Conservation (phyloP, 2,329 filamentous ascomycete species). For the Trichoderma endophyticum region DNA sequence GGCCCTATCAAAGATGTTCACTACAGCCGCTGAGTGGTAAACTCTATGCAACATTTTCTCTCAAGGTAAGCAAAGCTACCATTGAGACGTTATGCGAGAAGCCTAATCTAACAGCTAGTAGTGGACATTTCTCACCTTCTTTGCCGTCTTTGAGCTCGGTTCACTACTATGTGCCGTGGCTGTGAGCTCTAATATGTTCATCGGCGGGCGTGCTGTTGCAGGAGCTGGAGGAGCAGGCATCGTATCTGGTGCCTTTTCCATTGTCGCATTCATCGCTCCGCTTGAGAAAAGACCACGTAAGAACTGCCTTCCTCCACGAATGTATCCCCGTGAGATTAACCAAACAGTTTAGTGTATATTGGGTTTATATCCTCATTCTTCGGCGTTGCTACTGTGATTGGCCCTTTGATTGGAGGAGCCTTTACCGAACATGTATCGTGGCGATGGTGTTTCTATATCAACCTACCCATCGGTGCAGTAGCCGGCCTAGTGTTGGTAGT, state of each 20-base stretch:
- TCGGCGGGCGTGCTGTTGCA: not conserved
- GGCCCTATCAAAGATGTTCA: not conserved
- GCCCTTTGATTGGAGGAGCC: conserved; percentile 36
- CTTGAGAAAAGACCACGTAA: not conserved
- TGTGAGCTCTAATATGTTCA: not conserved
- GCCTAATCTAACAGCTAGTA: not conserved
- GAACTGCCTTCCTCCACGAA: not conserved
- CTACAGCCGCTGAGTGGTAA: not conserved
- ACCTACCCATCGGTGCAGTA: conserved; percentile 33
- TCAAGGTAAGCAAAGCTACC: not conserved
- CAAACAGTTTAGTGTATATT: not conserved
- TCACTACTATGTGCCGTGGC: not conserved
- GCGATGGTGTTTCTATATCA: conserved; percentile 42
- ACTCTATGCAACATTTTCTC: not conserved
- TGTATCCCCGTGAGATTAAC: not conserved
- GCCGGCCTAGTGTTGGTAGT: not conserved
- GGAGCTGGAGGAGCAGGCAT: not conserved
- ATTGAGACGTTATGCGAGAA: not conserved
- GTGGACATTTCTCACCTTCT: not conserved
- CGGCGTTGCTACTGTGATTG: conserved; percentile 15
- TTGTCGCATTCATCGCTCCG: not conserved
- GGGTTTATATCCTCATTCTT: not conserved
- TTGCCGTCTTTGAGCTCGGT: not conserved
- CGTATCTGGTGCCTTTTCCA: not conserved
- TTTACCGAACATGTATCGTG: conserved; percentile 38